Evolutionary conservation across 164 flowering plant genomes (phyloP).

Genomic region (Pachysandra terminalis): DNA sequence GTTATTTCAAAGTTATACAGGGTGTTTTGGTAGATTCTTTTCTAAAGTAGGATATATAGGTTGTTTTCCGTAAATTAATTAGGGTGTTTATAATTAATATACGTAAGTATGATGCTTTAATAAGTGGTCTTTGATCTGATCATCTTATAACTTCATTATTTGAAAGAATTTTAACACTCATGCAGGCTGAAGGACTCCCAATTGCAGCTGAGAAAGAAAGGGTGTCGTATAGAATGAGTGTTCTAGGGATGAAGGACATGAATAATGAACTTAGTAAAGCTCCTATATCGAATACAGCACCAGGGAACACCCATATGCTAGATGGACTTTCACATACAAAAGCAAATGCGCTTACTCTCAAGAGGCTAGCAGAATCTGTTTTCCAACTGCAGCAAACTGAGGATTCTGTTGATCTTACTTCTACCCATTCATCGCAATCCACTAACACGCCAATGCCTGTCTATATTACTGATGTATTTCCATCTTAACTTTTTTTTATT

Average conservation of each 20-base stretch:
- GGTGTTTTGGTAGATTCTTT: too few relatives aligned
- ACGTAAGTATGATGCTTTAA: too few relatives aligned
- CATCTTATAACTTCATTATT: background rate
- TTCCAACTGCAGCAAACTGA: conserved; percentile 24
- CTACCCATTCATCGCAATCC: conserved; percentile 5
- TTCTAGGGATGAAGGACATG: conserved; percentile 18
- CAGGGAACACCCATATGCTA: conserved; percentile 8
- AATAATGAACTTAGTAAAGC: conserved; percentile 14
- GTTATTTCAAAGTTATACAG: too few relatives aligned
- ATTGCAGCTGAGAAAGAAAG: conserved; percentile 15
- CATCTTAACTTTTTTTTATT: background rate
- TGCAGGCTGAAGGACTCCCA: conserved; percentile 30
- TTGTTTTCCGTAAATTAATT: too few relatives aligned
- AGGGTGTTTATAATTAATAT: too few relatives aligned
- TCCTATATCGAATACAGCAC: conserved; percentile 5
- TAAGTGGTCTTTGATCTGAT: too few relatives aligned
- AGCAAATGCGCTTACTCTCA: conserved; percentile 37
- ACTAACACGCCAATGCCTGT: conserved; percentile 7
- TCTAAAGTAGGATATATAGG: too few relatives aligned
- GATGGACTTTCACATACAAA: conserved; percentile 20
- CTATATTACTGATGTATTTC: conserved; percentile 17
- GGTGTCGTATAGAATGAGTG: conserved; percentile 10
- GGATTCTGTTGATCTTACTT: conserved; percentile 11
- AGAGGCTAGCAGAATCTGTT: conserved; percentile 34
- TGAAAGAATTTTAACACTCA: background rate